Percentiles rank a stretch among this genome's conserved stretches.
Evolutionary conservation across 1,284 basidiomycete genomes (phyloP).

Genomic region (Papiliotrema terrestris): DNA sequence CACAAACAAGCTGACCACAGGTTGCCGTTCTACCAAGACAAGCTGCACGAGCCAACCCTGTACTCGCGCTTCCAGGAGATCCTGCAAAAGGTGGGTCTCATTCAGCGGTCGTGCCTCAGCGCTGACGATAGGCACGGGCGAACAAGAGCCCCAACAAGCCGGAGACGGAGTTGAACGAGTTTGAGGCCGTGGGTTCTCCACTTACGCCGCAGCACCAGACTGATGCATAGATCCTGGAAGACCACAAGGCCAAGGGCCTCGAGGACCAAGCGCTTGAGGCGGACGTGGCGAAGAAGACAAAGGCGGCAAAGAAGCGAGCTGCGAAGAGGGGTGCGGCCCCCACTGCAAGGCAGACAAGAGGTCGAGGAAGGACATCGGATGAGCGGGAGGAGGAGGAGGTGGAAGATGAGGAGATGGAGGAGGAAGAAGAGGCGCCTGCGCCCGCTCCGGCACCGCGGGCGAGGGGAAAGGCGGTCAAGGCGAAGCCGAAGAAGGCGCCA

Average conservation of each 20-base stretch:
- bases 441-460: constrained; percentile 1
- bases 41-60: constrained; percentile 82
- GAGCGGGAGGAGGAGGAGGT: constrained; percentile 15
- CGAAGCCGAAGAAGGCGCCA: constrained; percentile 10
- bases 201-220: not conserved
- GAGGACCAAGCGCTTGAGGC: constrained; percentile 88
- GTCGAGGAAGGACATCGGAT: constrained; percentile 8
- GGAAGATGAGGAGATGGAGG: constrained; percentile 14
- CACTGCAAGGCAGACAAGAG: constrained; percentile 3
- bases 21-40: constrained; percentile 87
- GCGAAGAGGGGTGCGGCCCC: constrained; percentile 25
- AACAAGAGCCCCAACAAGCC: constrained; percentile 89
- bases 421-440: constrained; percentile 6
- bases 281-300: constrained; percentile 73
- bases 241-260: constrained; percentile 76
- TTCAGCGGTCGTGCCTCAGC: not conserved
- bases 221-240: constrained; percentile 67
- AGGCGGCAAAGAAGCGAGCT: constrained; percentile 65
- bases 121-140: constrained; percentile 58
- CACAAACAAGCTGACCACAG: constrained; percentile 17
- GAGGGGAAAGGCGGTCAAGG: constrained; percentile 9
- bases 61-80: constrained; percentile 86
- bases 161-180: constrained; percentile 54
- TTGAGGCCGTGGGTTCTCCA: constrained; percentile 11
- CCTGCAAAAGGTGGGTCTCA: constrained; percentile 60